Evolutionary conservation across 164 flowering plant species (phyloP).

Genomic region (Chimonanthus salicifolius): DNA sequence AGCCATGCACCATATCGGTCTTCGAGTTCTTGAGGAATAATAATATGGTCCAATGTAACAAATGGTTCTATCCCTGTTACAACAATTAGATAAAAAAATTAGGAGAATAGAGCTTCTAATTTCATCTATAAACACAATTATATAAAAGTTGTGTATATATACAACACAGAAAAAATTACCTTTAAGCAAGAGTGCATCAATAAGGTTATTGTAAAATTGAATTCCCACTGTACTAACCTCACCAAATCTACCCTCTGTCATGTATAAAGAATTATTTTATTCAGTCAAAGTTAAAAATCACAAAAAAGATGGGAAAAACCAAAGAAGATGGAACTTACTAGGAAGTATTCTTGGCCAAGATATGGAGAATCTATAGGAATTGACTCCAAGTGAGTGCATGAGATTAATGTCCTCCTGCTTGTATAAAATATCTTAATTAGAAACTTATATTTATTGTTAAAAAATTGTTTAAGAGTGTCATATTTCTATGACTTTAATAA

Average conservation of each 20-base stretch:
- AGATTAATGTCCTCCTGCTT: slow-evolving; percentile 34
- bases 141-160: not conserved
- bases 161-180: not conserved
- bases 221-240: slow-evolving; percentile 39
- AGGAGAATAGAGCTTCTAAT: not conserved
- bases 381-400: slow-evolving; percentile 53
- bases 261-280: not conserved
- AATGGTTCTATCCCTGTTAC: slow-evolving; percentile 11
- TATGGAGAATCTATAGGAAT: slow-evolving; percentile 58
- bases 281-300: not conserved
- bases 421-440: not conserved
- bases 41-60: slow-evolving; percentile 13
- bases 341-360: slow-evolving; percentile 72
- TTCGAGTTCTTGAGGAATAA: slow-evolving; percentile 15
- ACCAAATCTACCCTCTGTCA: slow-evolving; percentile 41
- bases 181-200: slow-evolving; percentile 40
- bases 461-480: not conserved
- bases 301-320: not conserved
- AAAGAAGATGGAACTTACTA: slow-evolving; percentile 21
- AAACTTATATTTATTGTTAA: not conserved
- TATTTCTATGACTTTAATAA: not conserved
- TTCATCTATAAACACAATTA: not conserved
- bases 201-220: slow-evolving; percentile 40
- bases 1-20: slow-evolving; percentile 14
- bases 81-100: not conserved